Evolutionary conservation across 2,329 filamentous ascomycete species (phyloP).

Genomic region (Exserohilum turcica): DNA sequence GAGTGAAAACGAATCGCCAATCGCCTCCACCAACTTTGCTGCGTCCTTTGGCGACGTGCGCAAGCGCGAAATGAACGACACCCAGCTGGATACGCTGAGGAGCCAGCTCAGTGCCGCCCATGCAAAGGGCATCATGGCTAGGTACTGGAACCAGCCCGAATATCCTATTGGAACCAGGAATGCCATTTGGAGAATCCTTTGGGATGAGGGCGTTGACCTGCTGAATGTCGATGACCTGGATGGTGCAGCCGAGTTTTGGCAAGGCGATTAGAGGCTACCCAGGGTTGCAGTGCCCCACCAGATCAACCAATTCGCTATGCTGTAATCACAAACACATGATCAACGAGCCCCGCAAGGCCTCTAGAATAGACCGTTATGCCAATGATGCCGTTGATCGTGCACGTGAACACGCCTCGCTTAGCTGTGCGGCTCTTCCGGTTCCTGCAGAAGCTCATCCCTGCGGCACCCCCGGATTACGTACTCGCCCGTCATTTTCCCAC

Average conservation of each 20-base stretch:
- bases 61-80: constrained; percentile 48
- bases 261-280: constrained; percentile 25
- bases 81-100: constrained; percentile 58
- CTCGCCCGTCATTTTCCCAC: constrained; percentile 23
- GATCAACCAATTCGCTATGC: not conserved
- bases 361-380: not conserved
- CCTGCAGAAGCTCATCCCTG: constrained; percentile 23
- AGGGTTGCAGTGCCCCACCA: not conserved
- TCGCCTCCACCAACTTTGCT: constrained; percentile 60
- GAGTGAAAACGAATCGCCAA: constrained; percentile 56
- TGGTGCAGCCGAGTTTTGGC: constrained; percentile 52
- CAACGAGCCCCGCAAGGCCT: not conserved
- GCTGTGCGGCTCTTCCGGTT: constrained; percentile 17
- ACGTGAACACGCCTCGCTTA: constrained; percentile 13
- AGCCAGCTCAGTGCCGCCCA: constrained; percentile 60
- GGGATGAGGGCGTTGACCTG: constrained; percentile 63
- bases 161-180: constrained; percentile 60
- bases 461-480: constrained; percentile 27
- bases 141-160: constrained; percentile 68
- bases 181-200: constrained; percentile 59
- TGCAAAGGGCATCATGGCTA: constrained; percentile 61
- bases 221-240: constrained; percentile 69
- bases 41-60: constrained; percentile 49
- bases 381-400: not conserved
- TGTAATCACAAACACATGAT: not conserved